Percentiles rank a stretch among this genome's conserved stretches.
Conservation (phyloP, 202 grass and related monocot genomes). For the Eragrostis tef region DNA sequence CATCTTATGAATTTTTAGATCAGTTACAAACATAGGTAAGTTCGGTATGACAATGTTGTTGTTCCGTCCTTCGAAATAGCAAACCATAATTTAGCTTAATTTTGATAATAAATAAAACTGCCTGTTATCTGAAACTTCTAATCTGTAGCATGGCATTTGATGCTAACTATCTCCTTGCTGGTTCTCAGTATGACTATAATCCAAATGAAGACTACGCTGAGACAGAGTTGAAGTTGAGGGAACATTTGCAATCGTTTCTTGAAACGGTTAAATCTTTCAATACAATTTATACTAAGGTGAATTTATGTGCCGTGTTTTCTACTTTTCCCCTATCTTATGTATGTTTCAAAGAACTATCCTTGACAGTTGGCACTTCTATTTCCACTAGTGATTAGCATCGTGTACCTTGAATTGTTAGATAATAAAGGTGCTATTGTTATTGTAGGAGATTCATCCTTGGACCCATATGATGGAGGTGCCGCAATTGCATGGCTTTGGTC, state of each 20-base stretch:
- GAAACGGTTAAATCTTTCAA: constrained; percentile 97
- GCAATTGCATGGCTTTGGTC: constrained; percentile 96
- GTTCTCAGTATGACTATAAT: constrained; percentile 87
- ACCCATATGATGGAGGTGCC: constrained; percentile 99
- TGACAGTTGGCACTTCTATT: not conserved
- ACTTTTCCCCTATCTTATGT: constrained; percentile 9
- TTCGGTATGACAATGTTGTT: not conserved
- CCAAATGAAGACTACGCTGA: constrained; percentile 93
- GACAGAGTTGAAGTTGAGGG: constrained; percentile 89
- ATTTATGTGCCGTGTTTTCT: constrained; percentile 10
- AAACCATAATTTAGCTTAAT: not conserved
- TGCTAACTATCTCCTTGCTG: constrained; percentile 41
- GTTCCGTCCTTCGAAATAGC: not conserved
- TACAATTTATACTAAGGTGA: constrained; percentile 94
- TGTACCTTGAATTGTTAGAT: constrained; percentile 17
- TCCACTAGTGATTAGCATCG: constrained; percentile 3
- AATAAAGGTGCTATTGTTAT: constrained; percentile 5
- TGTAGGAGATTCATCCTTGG: constrained; percentile 98
- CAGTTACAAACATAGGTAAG: not conserved
- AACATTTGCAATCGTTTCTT: constrained; percentile 83
- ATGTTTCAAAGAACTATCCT: constrained; percentile 10
- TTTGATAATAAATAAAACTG: constrained; percentile 17
- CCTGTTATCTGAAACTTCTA: not conserved
- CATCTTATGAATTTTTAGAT: not conserved
- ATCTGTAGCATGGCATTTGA: constrained; percentile 27